Percentiles rank a stretch among this genome's conserved stretches.
phyloP scores from a whole-genome alignment of 2,329 filamentous ascomycete species.

The Cercospora janseana region DNA sequence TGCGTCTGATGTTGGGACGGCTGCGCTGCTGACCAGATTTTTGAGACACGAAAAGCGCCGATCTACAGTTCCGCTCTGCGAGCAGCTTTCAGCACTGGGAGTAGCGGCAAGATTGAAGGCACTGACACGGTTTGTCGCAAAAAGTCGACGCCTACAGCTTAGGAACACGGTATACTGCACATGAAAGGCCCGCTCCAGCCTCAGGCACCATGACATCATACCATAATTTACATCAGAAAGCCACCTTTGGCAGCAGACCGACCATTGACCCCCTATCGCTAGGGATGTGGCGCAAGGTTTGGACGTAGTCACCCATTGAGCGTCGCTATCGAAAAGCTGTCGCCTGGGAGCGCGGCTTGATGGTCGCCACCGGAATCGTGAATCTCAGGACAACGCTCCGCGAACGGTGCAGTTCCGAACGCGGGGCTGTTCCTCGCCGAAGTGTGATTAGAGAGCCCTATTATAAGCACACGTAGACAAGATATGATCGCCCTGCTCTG shows the following conservation, averaged over 20 bases:
- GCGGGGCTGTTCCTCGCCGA: slow-evolving; percentile 5
- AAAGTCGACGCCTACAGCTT: not conserved
- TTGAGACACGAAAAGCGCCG: not conserved
- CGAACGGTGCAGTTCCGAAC: slow-evolving; percentile 8
- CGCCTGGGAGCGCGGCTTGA: no score
- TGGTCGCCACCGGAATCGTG: not conserved
- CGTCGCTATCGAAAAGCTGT: no score
- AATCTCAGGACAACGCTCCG: not conserved
- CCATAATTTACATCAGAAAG: no score
- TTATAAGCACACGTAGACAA: no score
- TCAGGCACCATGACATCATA: slow-evolving; percentile 1
- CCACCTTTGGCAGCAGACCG: no score
- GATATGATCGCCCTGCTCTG: no score
- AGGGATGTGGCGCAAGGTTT: no score
- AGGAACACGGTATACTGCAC: not conserved
- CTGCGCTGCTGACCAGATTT: not conserved
- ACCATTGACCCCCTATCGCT: no score
- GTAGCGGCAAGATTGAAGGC: not conserved
- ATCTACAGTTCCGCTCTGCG: no score
- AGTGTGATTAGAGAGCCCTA: not conserved
- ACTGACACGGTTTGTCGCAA: not conserved
- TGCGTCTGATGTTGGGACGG: not conserved
- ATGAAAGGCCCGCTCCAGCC: slow-evolving; percentile 8
- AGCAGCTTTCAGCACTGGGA: no score
- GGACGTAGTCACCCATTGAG: no score